phyloP scores from a whole-genome alignment of 208 protist genomes.

The Leishmania tarentolae region DNA sequence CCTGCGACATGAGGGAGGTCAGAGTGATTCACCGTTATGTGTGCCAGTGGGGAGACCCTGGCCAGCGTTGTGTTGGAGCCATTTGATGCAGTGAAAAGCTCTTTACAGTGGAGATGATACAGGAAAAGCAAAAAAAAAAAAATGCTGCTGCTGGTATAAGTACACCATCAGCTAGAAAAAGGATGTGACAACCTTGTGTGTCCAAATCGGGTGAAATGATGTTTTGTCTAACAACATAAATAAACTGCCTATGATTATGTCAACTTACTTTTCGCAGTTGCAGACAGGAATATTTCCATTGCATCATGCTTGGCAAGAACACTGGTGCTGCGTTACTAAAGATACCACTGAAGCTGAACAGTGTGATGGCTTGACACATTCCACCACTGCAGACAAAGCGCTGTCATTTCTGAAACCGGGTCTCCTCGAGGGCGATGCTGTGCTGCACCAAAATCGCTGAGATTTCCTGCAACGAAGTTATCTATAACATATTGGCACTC shows the following conservation, averaged over 20 bases:
- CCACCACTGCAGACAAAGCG: constrained; percentile 1
- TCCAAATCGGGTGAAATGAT: background rate
- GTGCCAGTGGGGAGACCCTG: background rate
- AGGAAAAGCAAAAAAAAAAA: background rate
- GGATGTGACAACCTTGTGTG: background rate
- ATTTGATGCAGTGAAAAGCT: background rate
- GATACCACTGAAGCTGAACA: background rate
- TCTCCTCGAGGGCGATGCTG: background rate
- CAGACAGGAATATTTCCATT: background rate
- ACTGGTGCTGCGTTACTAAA: background rate
- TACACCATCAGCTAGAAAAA: background rate
- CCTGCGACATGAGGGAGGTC: background rate
- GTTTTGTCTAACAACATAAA: background rate
- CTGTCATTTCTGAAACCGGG: constrained; percentile 18
- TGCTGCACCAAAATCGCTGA: constrained; percentile 8
- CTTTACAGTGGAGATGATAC: background rate
- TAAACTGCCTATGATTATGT: background rate
- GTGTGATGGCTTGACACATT: background rate
- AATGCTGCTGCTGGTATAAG: background rate
- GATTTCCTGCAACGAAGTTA: background rate
- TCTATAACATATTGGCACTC: background rate
- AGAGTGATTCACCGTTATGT: background rate
- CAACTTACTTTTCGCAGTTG: background rate
- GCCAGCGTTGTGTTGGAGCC: background rate
- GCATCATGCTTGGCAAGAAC: background rate